Percentiles rank a stretch among this genome's conserved stretches.
Evolutionary conservation across 2,329 filamentous ascomycete genomes (phyloP).

Genomic region (Neonectria magnoliae): DNA sequence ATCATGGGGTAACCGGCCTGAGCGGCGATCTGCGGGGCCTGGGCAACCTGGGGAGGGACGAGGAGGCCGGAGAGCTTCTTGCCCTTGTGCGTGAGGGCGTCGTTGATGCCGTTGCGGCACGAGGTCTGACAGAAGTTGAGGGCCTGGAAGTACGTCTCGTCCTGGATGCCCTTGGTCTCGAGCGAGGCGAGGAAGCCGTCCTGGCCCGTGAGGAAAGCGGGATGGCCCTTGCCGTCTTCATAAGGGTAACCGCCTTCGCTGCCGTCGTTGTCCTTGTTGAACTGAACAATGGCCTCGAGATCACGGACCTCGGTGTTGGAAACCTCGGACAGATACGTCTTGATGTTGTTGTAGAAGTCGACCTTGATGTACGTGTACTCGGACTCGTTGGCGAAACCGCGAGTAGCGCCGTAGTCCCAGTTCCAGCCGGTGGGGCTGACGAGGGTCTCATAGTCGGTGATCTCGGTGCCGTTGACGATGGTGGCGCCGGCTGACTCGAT

Average conservation of each 20-base stretch:
- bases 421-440: slow-evolving; percentile 76
- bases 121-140: slow-evolving; percentile 68
- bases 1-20: slow-evolving; percentile 81
- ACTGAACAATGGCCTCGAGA: slow-evolving; percentile 73
- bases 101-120: slow-evolving; percentile 75
- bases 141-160: slow-evolving; percentile 75
- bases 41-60: slow-evolving; percentile 74
- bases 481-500: slow-evolving; percentile 71
- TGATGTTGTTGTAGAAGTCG: slow-evolving; percentile 72
- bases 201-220: slow-evolving; percentile 76
- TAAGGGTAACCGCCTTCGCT: slow-evolving; percentile 73
- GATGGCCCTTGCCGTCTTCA: slow-evolving; percentile 55
- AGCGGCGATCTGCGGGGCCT: slow-evolving; percentile 75
- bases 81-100: slow-evolving; percentile 63
- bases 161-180: slow-evolving; percentile 66
- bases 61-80: slow-evolving; percentile 69
- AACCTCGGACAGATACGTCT: slow-evolving; percentile 69
- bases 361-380: slow-evolving; percentile 79
- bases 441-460: slow-evolving; percentile 69
- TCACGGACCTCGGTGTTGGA: slow-evolving; percentile 68
- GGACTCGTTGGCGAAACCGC: slow-evolving; percentile 75
- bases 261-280: slow-evolving; percentile 71
- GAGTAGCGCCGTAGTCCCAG: slow-evolving; percentile 73
- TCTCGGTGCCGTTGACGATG: slow-evolving; percentile 75
- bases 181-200: slow-evolving; percentile 74